Evolutionary conservation across 345 rosid genomes (phyloP).

Genomic region (Salix suchowensis): DNA sequence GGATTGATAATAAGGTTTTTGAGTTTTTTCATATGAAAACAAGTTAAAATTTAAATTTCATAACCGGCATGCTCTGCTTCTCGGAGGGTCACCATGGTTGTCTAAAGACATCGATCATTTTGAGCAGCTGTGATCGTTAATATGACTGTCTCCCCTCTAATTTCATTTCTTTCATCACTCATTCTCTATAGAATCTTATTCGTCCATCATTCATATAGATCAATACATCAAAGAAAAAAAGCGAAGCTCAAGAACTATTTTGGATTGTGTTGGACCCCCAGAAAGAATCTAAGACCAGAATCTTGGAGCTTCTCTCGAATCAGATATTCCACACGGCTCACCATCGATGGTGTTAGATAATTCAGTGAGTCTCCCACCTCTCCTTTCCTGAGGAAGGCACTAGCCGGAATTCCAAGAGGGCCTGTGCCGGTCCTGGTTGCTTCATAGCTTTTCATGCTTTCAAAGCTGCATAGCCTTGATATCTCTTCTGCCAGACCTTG

Average conservation of each 20-base stretch:
- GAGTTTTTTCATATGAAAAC: too few species aligned
- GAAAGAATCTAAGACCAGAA: slow-evolving; percentile 17
- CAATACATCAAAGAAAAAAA: background rate
- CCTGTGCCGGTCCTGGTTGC: slow-evolving; percentile 33
- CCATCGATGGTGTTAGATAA: slow-evolving; percentile 16
- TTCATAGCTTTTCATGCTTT: slow-evolving; percentile 41
- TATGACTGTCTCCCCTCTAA: background rate
- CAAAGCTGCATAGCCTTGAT: slow-evolving; percentile 30
- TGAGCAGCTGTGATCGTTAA: background rate
- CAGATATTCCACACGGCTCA: background rate
- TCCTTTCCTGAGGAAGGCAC: slow-evolving; percentile 32
- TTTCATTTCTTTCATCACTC: background rate
- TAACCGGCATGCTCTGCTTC: too few species aligned
- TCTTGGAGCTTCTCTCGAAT: slow-evolving; percentile 18
- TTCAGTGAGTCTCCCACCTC: slow-evolving; percentile 38
- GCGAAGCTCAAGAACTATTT: background rate
- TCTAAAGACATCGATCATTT: too few species aligned
- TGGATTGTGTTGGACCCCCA: too few species aligned
- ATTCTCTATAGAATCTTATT: too few species aligned
- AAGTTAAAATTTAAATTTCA: too few species aligned
- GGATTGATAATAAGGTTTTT: too few species aligned
- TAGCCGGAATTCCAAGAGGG: slow-evolving; percentile 16
- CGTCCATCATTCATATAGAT: background rate
- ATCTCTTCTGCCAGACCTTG: slow-evolving; percentile 28
- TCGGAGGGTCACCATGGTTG: too few species aligned